Percentiles rank a stretch among this genome's conserved stretches.
phyloP scores from a whole-genome alignment of 495 filamentous ascomycete species.

The Copromyces sp. region DNA sequence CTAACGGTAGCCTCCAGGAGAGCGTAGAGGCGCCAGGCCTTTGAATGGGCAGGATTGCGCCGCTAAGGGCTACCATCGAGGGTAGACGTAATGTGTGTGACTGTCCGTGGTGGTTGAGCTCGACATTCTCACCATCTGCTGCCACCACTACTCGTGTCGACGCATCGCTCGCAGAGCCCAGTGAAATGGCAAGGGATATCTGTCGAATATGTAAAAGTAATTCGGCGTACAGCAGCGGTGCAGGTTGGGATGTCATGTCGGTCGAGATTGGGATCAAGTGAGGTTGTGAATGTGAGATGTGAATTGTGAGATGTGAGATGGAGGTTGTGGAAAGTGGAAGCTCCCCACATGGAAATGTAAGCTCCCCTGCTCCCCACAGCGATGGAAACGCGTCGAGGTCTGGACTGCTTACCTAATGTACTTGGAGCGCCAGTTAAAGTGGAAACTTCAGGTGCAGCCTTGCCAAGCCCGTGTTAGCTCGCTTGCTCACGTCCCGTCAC shows the following conservation, averaged over 20 bases:
- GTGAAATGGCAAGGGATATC: conserved; percentile 61
- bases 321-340: background rate
- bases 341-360: background rate
- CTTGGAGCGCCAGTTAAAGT: background rate
- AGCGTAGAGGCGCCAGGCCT: conserved; percentile 34
- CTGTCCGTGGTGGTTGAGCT: conserved; percentile 44
- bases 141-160: conserved; percentile 41
- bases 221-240: conserved; percentile 62
- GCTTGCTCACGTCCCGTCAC: background rate
- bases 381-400: background rate
- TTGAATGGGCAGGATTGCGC: conserved; percentile 26
- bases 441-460: background rate
- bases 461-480: background rate
- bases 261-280: background rate
- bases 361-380: background rate
- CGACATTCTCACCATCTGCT: conserved; percentile 40
- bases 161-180: conserved; percentile 39
- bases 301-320: background rate
- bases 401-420: background rate
- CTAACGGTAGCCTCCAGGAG: conserved; percentile 60
- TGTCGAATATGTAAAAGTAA: conserved; percentile 78
- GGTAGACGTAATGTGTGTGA: conserved; percentile 55
- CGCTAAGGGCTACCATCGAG: conserved; percentile 37
- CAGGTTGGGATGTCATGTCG: background rate
- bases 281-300: background rate